Base-by-base conservation (phyloP, 2,329 filamentous ascomycete genomes). In the Neodidymelliopsis sp. region DNA sequence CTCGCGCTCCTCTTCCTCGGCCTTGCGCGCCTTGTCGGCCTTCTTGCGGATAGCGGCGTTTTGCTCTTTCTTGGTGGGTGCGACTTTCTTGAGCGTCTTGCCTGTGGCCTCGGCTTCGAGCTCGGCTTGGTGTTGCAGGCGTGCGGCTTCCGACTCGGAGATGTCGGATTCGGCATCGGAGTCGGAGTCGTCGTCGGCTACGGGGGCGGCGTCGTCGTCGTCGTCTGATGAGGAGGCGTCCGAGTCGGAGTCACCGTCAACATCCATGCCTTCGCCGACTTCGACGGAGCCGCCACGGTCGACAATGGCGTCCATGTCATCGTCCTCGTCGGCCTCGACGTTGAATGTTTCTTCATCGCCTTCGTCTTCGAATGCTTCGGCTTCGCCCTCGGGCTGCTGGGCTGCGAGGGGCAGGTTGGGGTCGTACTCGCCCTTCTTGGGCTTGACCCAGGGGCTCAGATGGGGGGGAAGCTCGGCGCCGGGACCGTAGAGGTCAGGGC, bases 391-490 rank as follows among this genome's bases (percentile, higher is more conserved):
- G 15, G 87, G 85, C 74, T 97, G 89, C 74, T 97, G 93, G 54
- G 93, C 91, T 53, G 88, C 91, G 45, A 97, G 80, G 25, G 90
- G 84, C 52, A 90, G 80, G 13, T 89, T 94, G 33, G 94, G 94
- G 72, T 99, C 94, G 71, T 99, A 99, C 63, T 88, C 88, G 49
- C 92, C 92, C 69, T 88, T 88, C 52, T 87, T 88, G 54, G 84
- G 82, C 81, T 92, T 93, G 57, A 97, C 91, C 81, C 96, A 99
- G 19, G 94, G 94, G 73, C 92, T 97, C 63, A 99, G 75, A 80
- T 99, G 94, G 10, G 94, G 94, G 16, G 94, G 94, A 23, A 99
- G 80, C 60, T 90, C 87, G 13, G 92, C 88, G 13, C 94, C 94
- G 2, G 94, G 94, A 0, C 88, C 90, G 67, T 99, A 99, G 25